Base-by-base conservation (phyloP, 345 rosid species). In the Arabis alpina region DNA sequence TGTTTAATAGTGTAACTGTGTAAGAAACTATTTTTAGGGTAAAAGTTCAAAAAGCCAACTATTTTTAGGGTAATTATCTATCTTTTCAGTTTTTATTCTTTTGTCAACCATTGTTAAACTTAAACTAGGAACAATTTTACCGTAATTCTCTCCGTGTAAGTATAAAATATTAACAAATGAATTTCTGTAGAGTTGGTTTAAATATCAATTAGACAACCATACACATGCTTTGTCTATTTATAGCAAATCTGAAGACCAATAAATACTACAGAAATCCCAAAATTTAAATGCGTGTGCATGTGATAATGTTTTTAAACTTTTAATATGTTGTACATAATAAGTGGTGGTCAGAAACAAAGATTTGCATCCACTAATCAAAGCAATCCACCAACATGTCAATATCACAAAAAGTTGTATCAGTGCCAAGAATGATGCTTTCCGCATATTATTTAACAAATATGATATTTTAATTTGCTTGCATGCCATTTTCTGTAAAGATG, bases 291-390 rank as follows among this genome's bases (percentile, higher is more conserved):
- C 7, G 37, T 5, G 37, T 50, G 25, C 8, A 66, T 16, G 36
- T 11, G 15, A 39, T 49, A 27, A 3, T 40, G 14, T 60, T 60
- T 41, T 39, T 4, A 28, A 6, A 71, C 12, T 61, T 60, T 47
- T 10, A 6, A 68, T 47, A 47, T 47, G 28, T 56, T 25, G 12
- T 25, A 47, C 34, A 42, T 11, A 37, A 37, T 27, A 61, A 59
- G 67, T 51, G 44, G 67, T 60, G 44, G 30, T 51, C 12, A 61
- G 30, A 70, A 19, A 41, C 53, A 70, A 30, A 41, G 28, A 50
- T 19, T 60, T 61, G 14, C 50, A 51, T 39, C 74, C 67, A 61
- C 74, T 51, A 51, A 60, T 49, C 5, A 50, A 70, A 60, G 24
- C 28, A 23, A 36, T 28, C 50, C n/a, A 60, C 34, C 44, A 70